These are phyloP conservation scores for Corinectria fuckeliana DNA, from an alignment of 2,329 filamentous ascomycete genomes.

Conservation along the genomic window DNA sequence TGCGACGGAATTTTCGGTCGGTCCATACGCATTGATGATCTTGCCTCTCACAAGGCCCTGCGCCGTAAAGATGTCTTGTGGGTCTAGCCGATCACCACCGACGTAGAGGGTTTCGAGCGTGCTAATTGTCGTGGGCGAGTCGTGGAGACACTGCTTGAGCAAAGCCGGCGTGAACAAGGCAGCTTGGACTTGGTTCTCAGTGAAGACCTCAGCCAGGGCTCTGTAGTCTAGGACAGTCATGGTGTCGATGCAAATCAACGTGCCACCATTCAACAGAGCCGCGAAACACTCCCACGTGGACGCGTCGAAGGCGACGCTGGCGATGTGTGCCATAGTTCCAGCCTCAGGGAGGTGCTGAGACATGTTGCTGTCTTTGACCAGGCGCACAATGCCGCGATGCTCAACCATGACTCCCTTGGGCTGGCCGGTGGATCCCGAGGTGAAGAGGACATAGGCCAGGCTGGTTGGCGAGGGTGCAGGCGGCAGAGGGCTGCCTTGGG, in stretches of 20 bases:
- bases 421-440: conserved; percentile 8
- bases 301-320: conserved; percentile 21
- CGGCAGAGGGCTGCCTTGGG: neutral
- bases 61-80: conserved; percentile 6
- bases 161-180: conserved; percentile 23
- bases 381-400: conserved; percentile 4
- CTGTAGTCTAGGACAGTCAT: conserved; percentile 13
- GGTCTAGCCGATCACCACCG: conserved; percentile 31
- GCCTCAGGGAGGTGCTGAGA: neutral
- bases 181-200: neutral
- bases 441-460: conserved; percentile 10
- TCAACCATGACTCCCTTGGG: conserved; percentile 8
- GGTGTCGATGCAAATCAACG: conserved; percentile 23
- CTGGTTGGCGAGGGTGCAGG: neutral
- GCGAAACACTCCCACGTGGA: conserved; percentile 12
- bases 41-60: neutral
- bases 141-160: conserved; percentile 29
- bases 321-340: conserved; percentile 13
- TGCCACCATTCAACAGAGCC: conserved; percentile 15
- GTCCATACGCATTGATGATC: conserved; percentile 24
- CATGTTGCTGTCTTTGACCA: conserved; percentile 16
- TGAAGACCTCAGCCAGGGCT: neutral
- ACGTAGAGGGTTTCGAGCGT: conserved; percentile 14
- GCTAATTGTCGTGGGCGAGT: conserved; percentile 8
- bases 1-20: conserved; percentile 26